phyloP scores from a whole-genome alignment of 306 rosid species.

The Trifolium subterraneum region DNA sequence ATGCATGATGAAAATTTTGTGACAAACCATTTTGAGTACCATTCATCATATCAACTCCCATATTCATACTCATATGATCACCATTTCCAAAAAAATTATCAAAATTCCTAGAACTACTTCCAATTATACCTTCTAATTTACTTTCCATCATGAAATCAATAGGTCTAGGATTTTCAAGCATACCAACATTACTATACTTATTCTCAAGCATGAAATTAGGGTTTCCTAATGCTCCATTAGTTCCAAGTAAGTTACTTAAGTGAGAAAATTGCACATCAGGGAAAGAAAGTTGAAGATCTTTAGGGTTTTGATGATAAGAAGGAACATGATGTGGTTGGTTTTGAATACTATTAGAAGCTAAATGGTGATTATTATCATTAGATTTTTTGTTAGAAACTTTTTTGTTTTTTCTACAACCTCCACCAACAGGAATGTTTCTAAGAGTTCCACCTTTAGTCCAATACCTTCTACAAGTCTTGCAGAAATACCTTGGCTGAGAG shows the following conservation, averaged over 20 bases:
- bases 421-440: slow-evolving; percentile 95
- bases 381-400: slow-evolving; percentile 74
- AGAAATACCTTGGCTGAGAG: slow-evolving; percentile 93
- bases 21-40: slow-evolving; percentile 47
- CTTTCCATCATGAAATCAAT: slow-evolving; percentile 90
- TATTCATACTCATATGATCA: slow-evolving; percentile 51
- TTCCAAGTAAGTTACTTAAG: slow-evolving; percentile 56
- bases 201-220: slow-evolving; percentile 50
- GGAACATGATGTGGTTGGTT: slow-evolving; percentile 46
- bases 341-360: slow-evolving; percentile 10
- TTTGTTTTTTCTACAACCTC: slow-evolving; percentile 94
- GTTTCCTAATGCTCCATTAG: slow-evolving; percentile 52
- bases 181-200: slow-evolving; percentile 38
- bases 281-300: slow-evolving; percentile 80
- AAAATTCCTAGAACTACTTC: slow-evolving; percentile 52
- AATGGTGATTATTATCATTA: slow-evolving; percentile 56
- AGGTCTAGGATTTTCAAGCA: slow-evolving; percentile 60
- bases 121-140: slow-evolving; percentile 65
- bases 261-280: slow-evolving; percentile 74
- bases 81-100: slow-evolving; percentile 60
- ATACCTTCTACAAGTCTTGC: slow-evolving; percentile 95
- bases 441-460: slow-evolving; percentile 99
- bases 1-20: slow-evolving; percentile 61
- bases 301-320: slow-evolving; percentile 50
- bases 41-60: slow-evolving; percentile 36